Evolutionary conservation across 2,329 filamentous ascomycete genomes (phyloP).

Genomic region (Diaporthe velutina): DNA sequence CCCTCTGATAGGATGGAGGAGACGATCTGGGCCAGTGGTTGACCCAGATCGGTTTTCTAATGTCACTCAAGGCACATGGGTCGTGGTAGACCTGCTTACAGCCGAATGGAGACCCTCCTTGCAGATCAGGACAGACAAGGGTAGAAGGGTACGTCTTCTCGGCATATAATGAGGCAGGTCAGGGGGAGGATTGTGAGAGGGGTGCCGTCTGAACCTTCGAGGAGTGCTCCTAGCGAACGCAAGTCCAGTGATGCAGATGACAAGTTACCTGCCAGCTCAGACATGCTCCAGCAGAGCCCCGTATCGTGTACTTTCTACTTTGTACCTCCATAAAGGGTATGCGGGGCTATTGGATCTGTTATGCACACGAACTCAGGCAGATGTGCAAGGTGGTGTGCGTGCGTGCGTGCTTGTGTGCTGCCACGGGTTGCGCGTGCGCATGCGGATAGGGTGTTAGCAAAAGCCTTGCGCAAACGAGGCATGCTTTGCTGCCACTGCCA

Average conservation of each 20-base stretch:
- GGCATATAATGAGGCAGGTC: slow-evolving; percentile 6
- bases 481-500: slow-evolving; percentile 8
- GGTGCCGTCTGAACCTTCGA: background rate
- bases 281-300: slow-evolving; percentile 30
- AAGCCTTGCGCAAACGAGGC: slow-evolving; percentile 1
- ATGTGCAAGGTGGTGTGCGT: slow-evolving; percentile 37
- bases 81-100: background rate
- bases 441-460: slow-evolving; percentile 40
- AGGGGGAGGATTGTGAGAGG: slow-evolving; percentile 29
- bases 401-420: slow-evolving; percentile 43
- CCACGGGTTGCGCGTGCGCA: slow-evolving; percentile 40
- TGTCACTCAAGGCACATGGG: slow-evolving; percentile 4
- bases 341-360: slow-evolving; percentile 34
- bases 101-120: slow-evolving; percentile 11
- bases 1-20: background rate
- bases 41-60: slow-evolving; percentile 2
- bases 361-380: slow-evolving; percentile 28
- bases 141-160: slow-evolving; percentile 5
- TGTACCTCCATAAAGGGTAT: slow-evolving; percentile 34
- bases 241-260: slow-evolving; percentile 21
- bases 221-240: slow-evolving; percentile 31
- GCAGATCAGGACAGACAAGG: slow-evolving; percentile 31
- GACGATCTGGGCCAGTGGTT: slow-evolving; percentile 6
- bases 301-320: slow-evolving; percentile 32
- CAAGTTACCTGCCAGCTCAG: slow-evolving; percentile 34